phyloP scores from a whole-genome alignment of 2,329 filamentous ascomycete species.

The Epicoccum nigrum region DNA sequence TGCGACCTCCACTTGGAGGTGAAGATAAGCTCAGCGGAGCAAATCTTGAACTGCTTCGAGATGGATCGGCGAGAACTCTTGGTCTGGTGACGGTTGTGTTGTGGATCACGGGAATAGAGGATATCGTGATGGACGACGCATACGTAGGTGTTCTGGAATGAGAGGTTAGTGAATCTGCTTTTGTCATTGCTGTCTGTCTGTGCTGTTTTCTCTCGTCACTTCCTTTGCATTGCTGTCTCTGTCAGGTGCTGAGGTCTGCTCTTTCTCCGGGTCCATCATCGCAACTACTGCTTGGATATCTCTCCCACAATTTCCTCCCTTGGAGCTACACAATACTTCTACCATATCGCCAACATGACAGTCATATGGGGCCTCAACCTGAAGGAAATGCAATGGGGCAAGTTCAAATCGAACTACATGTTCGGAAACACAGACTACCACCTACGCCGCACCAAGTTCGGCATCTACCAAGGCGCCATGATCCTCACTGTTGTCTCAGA shows the following conservation, averaged over 20 bases:
- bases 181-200: neutral
- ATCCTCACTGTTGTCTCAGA: constrained; percentile 64
- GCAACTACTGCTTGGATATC: too few species aligned
- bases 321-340: neutral
- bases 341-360: constrained; percentile 30
- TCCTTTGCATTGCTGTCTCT: neutral
- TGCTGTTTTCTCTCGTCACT: neutral
- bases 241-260: neutral
- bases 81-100: constrained; percentile 2
- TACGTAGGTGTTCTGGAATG: constrained; percentile 13
- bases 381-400: constrained; percentile 62
- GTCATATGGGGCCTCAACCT: constrained; percentile 65
- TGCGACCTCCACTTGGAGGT: neutral
- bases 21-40: constrained; percentile 11
- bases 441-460: constrained; percentile 63
- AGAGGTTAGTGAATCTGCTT: neutral
- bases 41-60: constrained; percentile 5
- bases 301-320: too few species aligned
- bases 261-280: neutral
- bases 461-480: constrained; percentile 66
- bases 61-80: constrained; percentile 1
- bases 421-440: constrained; percentile 60
- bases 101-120: constrained; percentile 4
- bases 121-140: constrained; percentile 1
- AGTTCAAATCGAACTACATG: constrained; percentile 65